These are phyloP conservation scores for Pugionium dolabratum DNA, from an alignment of 345 rosid genomes.

Conservation along the genomic window DNA sequence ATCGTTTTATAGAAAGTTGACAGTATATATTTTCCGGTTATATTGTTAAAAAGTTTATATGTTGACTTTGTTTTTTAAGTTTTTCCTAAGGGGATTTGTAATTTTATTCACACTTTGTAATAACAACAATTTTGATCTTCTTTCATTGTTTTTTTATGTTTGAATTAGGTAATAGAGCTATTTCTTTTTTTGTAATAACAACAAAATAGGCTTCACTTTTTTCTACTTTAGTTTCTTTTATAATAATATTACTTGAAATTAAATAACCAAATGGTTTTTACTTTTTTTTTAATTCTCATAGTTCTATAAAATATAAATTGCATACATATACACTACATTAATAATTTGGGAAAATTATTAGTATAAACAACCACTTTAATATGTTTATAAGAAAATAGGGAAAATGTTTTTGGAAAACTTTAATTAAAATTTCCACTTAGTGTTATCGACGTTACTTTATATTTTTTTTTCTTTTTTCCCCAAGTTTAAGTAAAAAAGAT, in stretches of 20 bases:
- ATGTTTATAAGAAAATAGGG: too few species aligned
- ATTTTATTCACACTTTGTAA: constrained; percentile 28
- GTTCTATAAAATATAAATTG: too few species aligned
- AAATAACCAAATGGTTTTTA: neutral
- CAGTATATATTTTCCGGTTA: constrained; percentile 15
- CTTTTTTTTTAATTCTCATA: neutral
- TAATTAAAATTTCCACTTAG: too few species aligned
- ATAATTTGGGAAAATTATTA: too few species aligned
- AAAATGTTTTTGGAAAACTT: too few species aligned
- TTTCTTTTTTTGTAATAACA: constrained; percentile 12
- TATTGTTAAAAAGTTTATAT: constrained; percentile 27
- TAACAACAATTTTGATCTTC: constrained; percentile 36
- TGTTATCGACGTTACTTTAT: too few species aligned
- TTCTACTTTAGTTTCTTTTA: neutral
- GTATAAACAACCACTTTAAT: too few species aligned
- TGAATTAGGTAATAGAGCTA: neutral
- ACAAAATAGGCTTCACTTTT: neutral
- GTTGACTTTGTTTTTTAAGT: constrained; percentile 22
- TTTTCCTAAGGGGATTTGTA: constrained; percentile 19
- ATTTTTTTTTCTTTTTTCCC: too few species aligned
- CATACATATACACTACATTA: neutral
- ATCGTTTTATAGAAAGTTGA: constrained; percentile 37
- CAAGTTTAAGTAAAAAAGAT: too few species aligned
- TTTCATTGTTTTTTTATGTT: neutral
- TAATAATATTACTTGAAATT: neutral